phyloP scores from a whole-genome alignment of 106 monocot genomes.

The Amphibolis antarctica region DNA sequence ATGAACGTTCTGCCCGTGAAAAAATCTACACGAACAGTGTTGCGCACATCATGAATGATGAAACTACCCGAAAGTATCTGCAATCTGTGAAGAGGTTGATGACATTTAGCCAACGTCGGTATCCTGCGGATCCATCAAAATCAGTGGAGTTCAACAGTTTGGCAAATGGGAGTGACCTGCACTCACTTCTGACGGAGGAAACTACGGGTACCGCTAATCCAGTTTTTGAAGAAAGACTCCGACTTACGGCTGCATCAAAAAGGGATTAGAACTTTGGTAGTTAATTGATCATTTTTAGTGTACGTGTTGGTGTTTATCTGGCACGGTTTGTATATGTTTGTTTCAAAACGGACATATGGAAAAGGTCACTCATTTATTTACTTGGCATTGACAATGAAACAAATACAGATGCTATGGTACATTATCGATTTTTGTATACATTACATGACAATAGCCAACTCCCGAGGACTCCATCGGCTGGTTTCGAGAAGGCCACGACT shows the following conservation, averaged over 20 bases:
- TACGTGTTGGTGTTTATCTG: too few species aligned
- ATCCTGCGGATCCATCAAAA: constrained; percentile 75
- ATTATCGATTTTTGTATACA: too few species aligned
- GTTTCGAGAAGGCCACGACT: too few species aligned
- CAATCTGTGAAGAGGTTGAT: constrained; percentile 94
- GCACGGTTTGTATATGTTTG: too few species aligned
- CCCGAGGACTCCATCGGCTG: too few species aligned
- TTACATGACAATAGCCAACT: too few species aligned
- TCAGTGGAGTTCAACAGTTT: constrained; percentile 97
- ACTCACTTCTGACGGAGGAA: constrained; percentile 54
- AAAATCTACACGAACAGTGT: constrained; percentile 98
- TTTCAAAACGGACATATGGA: too few species aligned
- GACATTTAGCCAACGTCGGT: constrained; percentile 78
- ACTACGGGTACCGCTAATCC: constrained; percentile 8
- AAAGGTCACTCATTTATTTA: too few species aligned
- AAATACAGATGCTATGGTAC: too few species aligned
- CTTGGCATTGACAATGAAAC: too few species aligned
- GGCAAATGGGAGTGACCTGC: constrained; percentile 89
- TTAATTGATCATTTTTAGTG: too few species aligned
- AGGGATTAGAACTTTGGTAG: not conserved
- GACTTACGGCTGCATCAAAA: constrained; percentile 39
- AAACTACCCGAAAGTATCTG: constrained; percentile 89
- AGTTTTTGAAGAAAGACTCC: constrained; percentile 46
- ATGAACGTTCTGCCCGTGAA: constrained; percentile 94
- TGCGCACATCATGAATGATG: constrained; percentile 98